Evolutionary conservation across 1,284 basidiomycete genomes (phyloP).

Genomic region (Ceratobasidium sp.): DNA sequence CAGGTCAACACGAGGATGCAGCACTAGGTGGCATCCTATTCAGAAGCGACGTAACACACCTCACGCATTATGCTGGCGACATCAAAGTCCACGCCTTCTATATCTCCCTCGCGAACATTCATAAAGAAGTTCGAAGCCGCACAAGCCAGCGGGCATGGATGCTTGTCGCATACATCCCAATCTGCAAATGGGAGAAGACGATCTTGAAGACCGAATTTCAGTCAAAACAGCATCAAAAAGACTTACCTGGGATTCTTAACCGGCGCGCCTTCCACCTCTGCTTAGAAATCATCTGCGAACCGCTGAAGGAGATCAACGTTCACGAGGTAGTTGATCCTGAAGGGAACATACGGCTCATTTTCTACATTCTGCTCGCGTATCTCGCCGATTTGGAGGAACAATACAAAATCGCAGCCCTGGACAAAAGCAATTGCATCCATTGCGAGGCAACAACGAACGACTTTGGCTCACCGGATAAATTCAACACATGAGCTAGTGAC

Average conservation of each 20-base stretch:
- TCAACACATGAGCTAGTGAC: slow-evolving; percentile 6
- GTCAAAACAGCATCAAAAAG: neutral
- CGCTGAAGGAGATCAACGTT: neutral
- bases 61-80: slow-evolving; percentile 47
- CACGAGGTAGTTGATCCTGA: slow-evolving; percentile 20
- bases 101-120: slow-evolving; percentile 57
- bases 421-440: slow-evolving; percentile 37
- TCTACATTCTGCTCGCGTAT: slow-evolving; percentile 1
- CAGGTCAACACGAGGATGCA: neutral
- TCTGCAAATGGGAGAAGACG: slow-evolving; percentile 27
- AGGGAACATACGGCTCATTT: slow-evolving; percentile 18
- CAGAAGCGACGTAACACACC: slow-evolving; percentile 48
- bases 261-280: slow-evolving; percentile 34
- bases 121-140: slow-evolving; percentile 52
- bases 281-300: slow-evolving; percentile 20
- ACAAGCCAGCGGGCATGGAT: slow-evolving; percentile 23
- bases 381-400: slow-evolving; percentile 46
- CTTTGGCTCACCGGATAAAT: slow-evolving; percentile 28
- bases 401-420: slow-evolving; percentile 8
- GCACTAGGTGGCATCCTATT: slow-evolving; percentile 15
- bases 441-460: slow-evolving; percentile 22
- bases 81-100: slow-evolving; percentile 50
- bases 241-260: slow-evolving; percentile 25
- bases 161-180: slow-evolving; percentile 41
- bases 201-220: slow-evolving; percentile 21